Base-by-base conservation (phyloP, 352 stramenopile genomes). In the Globisporangium radiosum region DNA sequence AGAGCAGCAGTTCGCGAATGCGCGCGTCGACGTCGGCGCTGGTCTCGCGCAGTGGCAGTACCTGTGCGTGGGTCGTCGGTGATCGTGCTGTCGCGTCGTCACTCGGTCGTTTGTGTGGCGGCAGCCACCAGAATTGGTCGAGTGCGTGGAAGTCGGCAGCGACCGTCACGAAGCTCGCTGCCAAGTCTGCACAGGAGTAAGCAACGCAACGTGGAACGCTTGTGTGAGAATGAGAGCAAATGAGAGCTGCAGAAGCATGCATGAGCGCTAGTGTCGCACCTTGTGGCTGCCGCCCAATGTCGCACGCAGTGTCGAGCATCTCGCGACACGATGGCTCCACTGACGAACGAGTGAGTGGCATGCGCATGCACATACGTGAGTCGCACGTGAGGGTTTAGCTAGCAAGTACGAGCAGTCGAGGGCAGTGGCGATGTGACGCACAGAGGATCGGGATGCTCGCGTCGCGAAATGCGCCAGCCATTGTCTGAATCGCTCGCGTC, bases 271-370 rank as follows among this genome's bases (percentile, higher is more conserved):
- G 51, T 38, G 8, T 38, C 49, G 7, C 25, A 86, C 78, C 73
- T 56, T 70, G 47, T 0, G 78, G 80, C 45, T 81, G 66, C 8
- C 78, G 77, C 9, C 85, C 85, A 48, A 95, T 85, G 38, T 95
- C 85, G 52, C 85, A 92, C 4, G 85, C 81, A 3, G 85, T 95
- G 61, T 93, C 81, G 10, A 95, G 75, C 79, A 89, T 88, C 60
- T 95, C 85, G 13, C 85, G 81, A 51, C 85, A 94, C 14, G 54
- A 71, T 55, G 75, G 68, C 11, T 93, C 79, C 50, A 92, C 83
- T 94, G 52, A 64, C 6, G 36, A 39, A 3, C n/a, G n/a, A 40
- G 25, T 54, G 15, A 59, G 52, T 47, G 47, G 51, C 7, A 38
- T 33, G 25, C 25, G 25, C 25, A 33, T 33, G 19, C 7, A 15